phyloP scores from a whole-genome alignment of 179 eudicot species.

The Corrigiola litoralis region DNA sequence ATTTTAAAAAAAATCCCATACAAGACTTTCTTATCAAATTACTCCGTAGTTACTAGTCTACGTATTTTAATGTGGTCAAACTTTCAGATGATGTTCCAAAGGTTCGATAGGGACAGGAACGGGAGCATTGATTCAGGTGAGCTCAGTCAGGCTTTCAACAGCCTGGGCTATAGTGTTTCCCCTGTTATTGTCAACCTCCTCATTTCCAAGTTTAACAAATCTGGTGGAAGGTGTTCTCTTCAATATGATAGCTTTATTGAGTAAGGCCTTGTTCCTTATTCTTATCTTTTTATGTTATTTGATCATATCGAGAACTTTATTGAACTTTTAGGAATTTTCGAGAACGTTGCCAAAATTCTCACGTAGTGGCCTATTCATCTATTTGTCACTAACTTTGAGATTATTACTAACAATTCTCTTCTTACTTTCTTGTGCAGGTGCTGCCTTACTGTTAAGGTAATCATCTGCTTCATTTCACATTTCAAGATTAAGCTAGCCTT shows the following conservation, averaged over 20 bases:
- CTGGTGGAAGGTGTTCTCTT: slow-evolving; percentile 47
- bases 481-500: too few relatives aligned
- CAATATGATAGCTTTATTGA: slow-evolving; percentile 86
- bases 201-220: slow-evolving; percentile 65
- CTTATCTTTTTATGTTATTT: too few relatives aligned
- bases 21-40: background rate
- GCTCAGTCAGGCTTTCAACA: slow-evolving; percentile 53
- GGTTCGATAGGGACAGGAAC: slow-evolving; percentile 77
- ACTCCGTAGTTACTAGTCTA: background rate
- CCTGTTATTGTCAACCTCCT: slow-evolving; percentile 58
- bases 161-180: slow-evolving; percentile 63
- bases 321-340: too few relatives aligned
- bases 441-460: slow-evolving; percentile 46
- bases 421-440: slow-evolving; percentile 15
- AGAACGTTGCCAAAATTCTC: too few relatives aligned
- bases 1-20: too few relatives aligned
- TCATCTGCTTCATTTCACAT: background rate
- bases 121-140: slow-evolving; percentile 72
- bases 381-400: too few relatives aligned
- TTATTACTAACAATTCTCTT: too few relatives aligned
- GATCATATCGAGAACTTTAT: too few relatives aligned
- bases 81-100: slow-evolving; percentile 62
- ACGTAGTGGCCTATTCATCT: too few relatives aligned
- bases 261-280: slow-evolving; percentile 33
- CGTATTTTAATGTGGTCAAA: background rate